These are phyloP conservation scores for Quercus tomentella DNA, from an alignment of 331 rosid species.

Conservation along the genomic window DNA sequence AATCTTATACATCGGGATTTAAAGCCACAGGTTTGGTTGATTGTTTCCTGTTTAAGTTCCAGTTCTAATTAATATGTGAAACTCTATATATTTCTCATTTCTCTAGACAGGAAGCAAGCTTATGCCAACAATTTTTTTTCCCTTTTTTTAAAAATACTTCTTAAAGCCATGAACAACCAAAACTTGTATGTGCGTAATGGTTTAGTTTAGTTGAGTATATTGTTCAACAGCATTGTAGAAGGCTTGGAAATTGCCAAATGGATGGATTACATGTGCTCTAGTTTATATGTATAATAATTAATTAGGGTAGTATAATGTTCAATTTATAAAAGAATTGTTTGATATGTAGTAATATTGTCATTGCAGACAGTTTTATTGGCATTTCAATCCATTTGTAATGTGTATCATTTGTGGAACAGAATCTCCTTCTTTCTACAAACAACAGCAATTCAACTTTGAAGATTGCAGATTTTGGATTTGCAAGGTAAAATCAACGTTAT, in stretches of 20 bases:
- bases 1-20: constrained; percentile 91
- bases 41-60: constrained; percentile 12
- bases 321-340: constrained; percentile 3
- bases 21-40: constrained; percentile 82
- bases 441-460: constrained; percentile 73
- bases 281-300: neutral
- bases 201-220: neutral
- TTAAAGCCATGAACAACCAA: neutral
- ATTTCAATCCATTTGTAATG: constrained; percentile 37
- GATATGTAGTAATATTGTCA: constrained; percentile 15
- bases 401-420: constrained; percentile 67
- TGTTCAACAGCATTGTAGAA: neutral
- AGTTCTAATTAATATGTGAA: neutral
- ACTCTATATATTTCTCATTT: constrained; percentile 2
- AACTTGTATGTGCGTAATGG: neutral
- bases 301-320: neutral
- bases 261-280: neutral
- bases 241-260: constrained; percentile 1
- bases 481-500: constrained; percentile 51
- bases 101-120: constrained; percentile 10
- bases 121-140: constrained; percentile 5
- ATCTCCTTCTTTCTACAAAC: constrained; percentile 81
- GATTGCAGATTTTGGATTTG: constrained; percentile 99
- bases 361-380: constrained; percentile 34
- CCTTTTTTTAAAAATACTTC: no score